A percentile compares a stretch with the other conserved stretches of the same genome.
These are phyloP conservation scores for Beauveria pseudobassiana DNA, from an alignment of 2,329 filamentous ascomycete species.

Conservation along the genomic window DNA sequence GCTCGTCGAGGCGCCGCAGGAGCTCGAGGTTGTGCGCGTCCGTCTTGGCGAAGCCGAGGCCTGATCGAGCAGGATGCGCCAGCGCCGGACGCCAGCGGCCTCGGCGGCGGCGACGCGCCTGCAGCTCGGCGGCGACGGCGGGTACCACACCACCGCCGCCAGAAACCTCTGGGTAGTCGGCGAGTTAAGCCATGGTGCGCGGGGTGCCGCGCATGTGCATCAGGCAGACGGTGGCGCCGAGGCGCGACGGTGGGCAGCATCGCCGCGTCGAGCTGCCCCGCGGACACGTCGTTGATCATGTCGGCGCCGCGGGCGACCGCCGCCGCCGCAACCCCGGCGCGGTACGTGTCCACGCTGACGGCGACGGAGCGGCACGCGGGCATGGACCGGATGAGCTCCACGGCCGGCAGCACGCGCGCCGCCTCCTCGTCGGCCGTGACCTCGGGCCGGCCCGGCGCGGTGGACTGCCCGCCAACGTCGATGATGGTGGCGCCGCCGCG, in stretches of 20 bases:
- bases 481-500: slow-evolving; percentile 70
- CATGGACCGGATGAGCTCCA: slow-evolving; percentile 62
- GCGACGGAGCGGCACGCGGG: slow-evolving; percentile 56
- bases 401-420: slow-evolving; percentile 69
- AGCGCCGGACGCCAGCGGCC: slow-evolving; percentile 74
- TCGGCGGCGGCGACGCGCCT: slow-evolving; percentile 62
- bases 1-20: slow-evolving; percentile 56
- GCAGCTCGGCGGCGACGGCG: slow-evolving; percentile 61
- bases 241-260: slow-evolving; percentile 77
- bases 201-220: slow-evolving; percentile 95
- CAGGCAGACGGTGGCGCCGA: slow-evolving; percentile 71
- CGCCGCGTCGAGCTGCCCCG: slow-evolving; percentile 64
- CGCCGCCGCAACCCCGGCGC: slow-evolving; percentile 69
- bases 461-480: slow-evolving; percentile 91
- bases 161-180: slow-evolving; percentile 51
- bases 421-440: slow-evolving; percentile 68
- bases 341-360: slow-evolving; percentile 90
- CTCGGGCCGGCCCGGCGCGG: slow-evolving; percentile 65
- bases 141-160: slow-evolving; percentile 57
- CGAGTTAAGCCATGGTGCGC: slow-evolving; percentile 66
- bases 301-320: slow-evolving; percentile 75
- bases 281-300: slow-evolving; percentile 92
- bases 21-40: slow-evolving; percentile 74
- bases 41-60: slow-evolving; percentile 88
- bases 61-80: slow-evolving; percentile 92